Evolutionary conservation across 116 monocot species (phyloP).

Genomic region (Phalaenopsis hybrid): DNA sequence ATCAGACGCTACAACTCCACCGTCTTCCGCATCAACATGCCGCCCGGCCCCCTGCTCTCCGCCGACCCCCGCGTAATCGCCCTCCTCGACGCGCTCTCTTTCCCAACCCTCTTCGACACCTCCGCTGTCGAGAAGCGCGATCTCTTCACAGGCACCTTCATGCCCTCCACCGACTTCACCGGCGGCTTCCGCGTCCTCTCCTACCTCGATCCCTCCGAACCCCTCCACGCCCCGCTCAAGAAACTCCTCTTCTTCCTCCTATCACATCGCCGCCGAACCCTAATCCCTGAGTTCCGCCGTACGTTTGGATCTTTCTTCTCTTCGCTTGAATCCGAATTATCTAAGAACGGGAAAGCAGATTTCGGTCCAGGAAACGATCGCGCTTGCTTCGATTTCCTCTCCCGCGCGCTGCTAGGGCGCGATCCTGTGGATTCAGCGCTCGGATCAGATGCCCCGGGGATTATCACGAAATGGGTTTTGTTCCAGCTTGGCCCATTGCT

Average conservation of each 20-base stretch:
- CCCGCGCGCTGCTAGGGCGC: conserved; percentile 26
- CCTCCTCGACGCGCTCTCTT: conserved; percentile 40
- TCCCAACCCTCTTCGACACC: conserved; percentile 57
- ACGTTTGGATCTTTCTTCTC: conserved; percentile 38
- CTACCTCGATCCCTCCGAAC: conserved; percentile 70
- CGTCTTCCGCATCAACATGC: conserved; percentile 47
- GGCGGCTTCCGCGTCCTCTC: conserved; percentile 50
- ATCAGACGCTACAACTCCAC: conserved; percentile 24
- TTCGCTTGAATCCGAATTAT: conserved; percentile 32
- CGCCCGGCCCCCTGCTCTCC: conserved; percentile 27
- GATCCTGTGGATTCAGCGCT: conserved; percentile 25
- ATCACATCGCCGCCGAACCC: conserved; percentile 15
- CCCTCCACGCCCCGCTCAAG: conserved; percentile 51
- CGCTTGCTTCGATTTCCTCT: conserved; percentile 47
- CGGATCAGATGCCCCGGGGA: conserved; percentile 22
- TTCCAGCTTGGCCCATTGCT: conserved; percentile 36
- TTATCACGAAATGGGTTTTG: conserved; percentile 33
- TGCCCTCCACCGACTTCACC: conserved; percentile 53
- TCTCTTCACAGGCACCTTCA: conserved; percentile 63
- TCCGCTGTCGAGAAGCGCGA: conserved; percentile 64
- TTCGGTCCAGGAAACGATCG: conserved; percentile 52
- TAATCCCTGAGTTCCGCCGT: conserved; percentile 44
- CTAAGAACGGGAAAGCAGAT: conserved; percentile 37
- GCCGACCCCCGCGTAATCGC: conserved; percentile 33
- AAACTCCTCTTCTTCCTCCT: conserved; percentile 48